phyloP scores from a whole-genome alignment of 225 moss, liverwort and hornwort species.

The Sphagnum contortum region DNA sequence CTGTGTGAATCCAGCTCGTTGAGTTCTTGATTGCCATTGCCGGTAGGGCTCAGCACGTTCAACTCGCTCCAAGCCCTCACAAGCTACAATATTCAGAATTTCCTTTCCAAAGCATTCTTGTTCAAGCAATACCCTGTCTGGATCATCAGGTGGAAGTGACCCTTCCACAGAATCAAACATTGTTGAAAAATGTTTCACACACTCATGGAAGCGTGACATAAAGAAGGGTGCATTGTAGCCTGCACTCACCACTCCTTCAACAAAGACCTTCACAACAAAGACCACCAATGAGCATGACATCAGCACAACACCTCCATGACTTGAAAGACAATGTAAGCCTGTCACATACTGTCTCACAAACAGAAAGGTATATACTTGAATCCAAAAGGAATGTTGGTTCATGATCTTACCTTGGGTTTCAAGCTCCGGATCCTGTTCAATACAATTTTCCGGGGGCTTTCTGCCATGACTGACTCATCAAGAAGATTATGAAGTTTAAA shows the following conservation, averaged over 20 bases:
- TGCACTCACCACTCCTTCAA: constrained; percentile 58
- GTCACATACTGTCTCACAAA: neutral
- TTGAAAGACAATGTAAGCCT: no score
- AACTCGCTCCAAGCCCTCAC: constrained; percentile 79
- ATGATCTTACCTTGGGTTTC: constrained; percentile 45
- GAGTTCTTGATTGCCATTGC: constrained; percentile 74
- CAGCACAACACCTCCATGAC: no score
- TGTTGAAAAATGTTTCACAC: constrained; percentile 38
- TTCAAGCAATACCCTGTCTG: constrained; percentile 39
- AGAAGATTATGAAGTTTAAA: constrained; percentile 70
- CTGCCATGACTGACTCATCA: constrained; percentile 81
- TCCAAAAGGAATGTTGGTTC: neutral
- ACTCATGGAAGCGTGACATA: constrained; percentile 66
- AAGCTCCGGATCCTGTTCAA: constrained; percentile 56
- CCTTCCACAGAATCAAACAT: constrained; percentile 46
- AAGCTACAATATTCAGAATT: constrained; percentile 73
- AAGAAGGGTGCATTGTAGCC: constrained; percentile 91
- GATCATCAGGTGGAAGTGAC: constrained; percentile 37
- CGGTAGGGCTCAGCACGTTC: constrained; percentile 63
- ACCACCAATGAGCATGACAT: neutral
- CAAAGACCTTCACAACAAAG: constrained; percentile 22
- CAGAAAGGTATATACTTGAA: neutral
- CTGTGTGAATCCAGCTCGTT: constrained; percentile 78
- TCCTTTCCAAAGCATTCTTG: constrained; percentile 61
- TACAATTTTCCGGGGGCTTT: constrained; percentile 65